These are phyloP conservation scores for Acarospora socialis DNA, from an alignment of 2,329 filamentous ascomycete genomes.

Conservation along the genomic window DNA sequence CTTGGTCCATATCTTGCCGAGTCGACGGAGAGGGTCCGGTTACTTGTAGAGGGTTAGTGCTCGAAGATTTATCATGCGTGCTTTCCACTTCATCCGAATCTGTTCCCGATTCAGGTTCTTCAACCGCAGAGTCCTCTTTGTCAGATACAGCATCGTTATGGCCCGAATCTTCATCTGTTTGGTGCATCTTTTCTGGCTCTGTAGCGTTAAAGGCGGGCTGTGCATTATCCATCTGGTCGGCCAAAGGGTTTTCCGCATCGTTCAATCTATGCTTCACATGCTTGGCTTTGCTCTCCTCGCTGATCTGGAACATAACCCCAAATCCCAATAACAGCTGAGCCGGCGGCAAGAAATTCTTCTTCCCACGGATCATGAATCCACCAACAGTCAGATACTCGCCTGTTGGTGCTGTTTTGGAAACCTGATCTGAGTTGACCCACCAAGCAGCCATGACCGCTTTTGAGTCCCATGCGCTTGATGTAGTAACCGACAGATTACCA, in stretches of 20 bases:
- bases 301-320: conserved; percentile 75
- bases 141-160: conserved; percentile 11
- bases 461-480: conserved; percentile 85
- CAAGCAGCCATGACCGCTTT: conserved; percentile 92
- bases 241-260: conserved; percentile 16
- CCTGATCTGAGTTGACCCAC: conserved; percentile 86
- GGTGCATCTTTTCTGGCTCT: conserved; percentile 15
- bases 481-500: conserved; percentile 68
- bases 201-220: too few species aligned
- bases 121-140: conserved; percentile 17
- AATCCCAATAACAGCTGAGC: conserved; percentile 79
- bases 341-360: conserved; percentile 84
- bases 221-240: background rate
- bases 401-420: conserved; percentile 66
- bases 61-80: too few species aligned
- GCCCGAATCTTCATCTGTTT: conserved; percentile 15
- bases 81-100: too few species aligned
- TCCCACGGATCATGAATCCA: conserved; percentile 65
- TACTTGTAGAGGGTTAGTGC: too few species aligned
- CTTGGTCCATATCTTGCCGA: too few species aligned
- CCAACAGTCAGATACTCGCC: conserved; percentile 71
- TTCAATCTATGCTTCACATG: conserved; percentile 61
- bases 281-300: conserved; percentile 68
- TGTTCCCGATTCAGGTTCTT: conserved; percentile 21
- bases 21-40: too few species aligned